A percentile compares a stretch with the other conserved stretches of the same genome.
Conservation (phyloP, 1,284 basidiomycete species). For the Rhodotorula sp. region DNA sequence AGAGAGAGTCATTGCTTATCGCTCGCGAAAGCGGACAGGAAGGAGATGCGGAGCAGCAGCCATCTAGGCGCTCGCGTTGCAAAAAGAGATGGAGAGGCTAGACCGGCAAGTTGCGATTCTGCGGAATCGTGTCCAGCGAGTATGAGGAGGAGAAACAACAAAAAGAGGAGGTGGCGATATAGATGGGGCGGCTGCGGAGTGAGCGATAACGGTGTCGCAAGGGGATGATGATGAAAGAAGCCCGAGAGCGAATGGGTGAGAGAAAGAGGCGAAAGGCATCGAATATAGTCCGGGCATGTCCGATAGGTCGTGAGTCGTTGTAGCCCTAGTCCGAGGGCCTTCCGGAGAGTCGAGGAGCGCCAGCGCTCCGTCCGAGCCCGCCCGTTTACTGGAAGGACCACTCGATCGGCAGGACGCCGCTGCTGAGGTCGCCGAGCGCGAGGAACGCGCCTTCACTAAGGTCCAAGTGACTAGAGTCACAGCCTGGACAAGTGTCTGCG, state of each 20-base stretch:
- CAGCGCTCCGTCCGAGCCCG: neutral
- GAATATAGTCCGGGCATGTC: no score
- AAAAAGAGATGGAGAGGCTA: neutral
- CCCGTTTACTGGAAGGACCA: neutral
- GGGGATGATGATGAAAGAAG: neutral
- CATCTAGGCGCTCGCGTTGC: constrained; percentile 10
- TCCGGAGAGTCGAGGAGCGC: neutral
- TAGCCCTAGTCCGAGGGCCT: no score
- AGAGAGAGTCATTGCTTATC: neutral
- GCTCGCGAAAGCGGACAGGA: neutral
- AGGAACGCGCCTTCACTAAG: constrained; percentile 56
- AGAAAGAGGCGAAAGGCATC: neutral
- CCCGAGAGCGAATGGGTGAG: neutral
- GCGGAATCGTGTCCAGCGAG: neutral
- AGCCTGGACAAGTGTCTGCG: constrained; percentile 15
- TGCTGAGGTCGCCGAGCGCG: constrained; percentile 57
- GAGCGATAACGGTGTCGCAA: neutral
- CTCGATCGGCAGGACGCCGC: constrained; percentile 58
- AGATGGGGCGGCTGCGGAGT: neutral
- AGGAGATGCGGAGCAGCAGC: neutral
- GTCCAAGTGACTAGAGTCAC: constrained; percentile 56
- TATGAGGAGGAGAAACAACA: neutral
- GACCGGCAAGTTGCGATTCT: neutral
- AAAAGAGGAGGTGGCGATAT: neutral
- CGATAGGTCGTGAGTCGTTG: no score